Base-by-base conservation (phyloP, 2,329 filamentous ascomycete genomes). In the Pseudocercospora crystallina region DNA sequence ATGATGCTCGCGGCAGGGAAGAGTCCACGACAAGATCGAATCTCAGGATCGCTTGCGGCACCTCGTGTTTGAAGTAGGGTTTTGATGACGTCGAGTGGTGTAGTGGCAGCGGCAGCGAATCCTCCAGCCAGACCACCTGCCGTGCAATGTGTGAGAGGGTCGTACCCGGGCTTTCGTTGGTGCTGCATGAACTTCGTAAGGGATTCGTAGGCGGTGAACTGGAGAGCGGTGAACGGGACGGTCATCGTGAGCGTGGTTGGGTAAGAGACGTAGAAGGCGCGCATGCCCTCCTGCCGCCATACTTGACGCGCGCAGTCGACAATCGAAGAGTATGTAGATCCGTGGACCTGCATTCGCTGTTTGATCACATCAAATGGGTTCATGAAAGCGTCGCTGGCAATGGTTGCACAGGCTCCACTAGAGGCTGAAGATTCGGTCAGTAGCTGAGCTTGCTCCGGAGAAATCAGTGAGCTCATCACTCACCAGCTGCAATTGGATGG, bases 311-410 rank as follows among this genome's bases (percentile, higher is more conserved):
- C 92, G 77, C 94, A 99, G 68, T 96, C 87, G 49, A 80, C 70
- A 73, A 97, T 86, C 15, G 87, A 90, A 64, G 85, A 86, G 75
- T 97, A 96, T 60, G 85, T 84, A n/a, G 92, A 97, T 65, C 94
- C 88, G 69, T 96, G 89, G 53, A 99, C 88, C 73, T 99, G 94
- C 94, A 99, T 99, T 64, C 94, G 89, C 73, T 99, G 94, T 76
- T 99, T 99, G 77, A 99, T 96, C 56, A 99, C 94, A 75, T 99
- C 94, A 70, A 99, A 99, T 15, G 94, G 94, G 69, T 97, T 99
- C 94, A 99, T 99, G 60, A 99, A 83, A 47, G 94, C 94, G 77
- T 99, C 94, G 70, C 91, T 96, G 32, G 92, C 89, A 69, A 97
- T 96, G 7, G 94, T 97, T 59, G 94, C 94, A 63, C 89, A 89